These are phyloP conservation scores for Tuber calosporum DNA, from an alignment of 495 filamentous ascomycete species.

Conservation along the genomic window DNA sequence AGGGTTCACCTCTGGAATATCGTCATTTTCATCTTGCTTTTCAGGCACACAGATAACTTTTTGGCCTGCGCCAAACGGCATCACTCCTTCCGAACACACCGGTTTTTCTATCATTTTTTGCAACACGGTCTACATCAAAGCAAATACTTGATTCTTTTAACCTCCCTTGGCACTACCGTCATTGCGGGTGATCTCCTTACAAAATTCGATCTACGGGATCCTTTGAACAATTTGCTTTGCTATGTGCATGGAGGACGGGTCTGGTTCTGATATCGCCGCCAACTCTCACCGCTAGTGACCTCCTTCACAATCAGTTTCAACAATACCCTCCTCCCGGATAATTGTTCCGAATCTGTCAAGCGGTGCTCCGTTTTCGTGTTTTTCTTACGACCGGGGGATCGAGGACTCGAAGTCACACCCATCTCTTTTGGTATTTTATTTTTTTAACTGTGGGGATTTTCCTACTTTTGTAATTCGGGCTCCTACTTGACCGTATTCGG, in stretches of 20 bases:
- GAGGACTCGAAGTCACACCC: constrained; percentile 15
- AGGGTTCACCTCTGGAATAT: constrained; percentile 24
- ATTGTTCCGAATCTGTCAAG: constrained; percentile 35
- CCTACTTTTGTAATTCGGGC: constrained; percentile 21
- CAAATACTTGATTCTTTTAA: constrained; percentile 30
- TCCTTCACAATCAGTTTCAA: constrained; percentile 14
- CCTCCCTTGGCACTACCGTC: constrained; percentile 32
- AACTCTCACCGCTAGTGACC: constrained; percentile 30
- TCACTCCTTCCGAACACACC: constrained; percentile 36
- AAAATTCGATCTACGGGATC: constrained; percentile 43
- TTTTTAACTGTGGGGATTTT: constrained; percentile 33
- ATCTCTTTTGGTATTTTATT: constrained; percentile 13
- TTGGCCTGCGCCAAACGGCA: constrained; percentile 36
- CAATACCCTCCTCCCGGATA: not conserved
- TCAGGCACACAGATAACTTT: constrained; percentile 24
- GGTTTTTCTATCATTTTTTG: constrained; percentile 26
- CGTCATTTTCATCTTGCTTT: constrained; percentile 33
- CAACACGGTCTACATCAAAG: constrained; percentile 28
- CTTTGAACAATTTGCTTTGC: constrained; percentile 34
- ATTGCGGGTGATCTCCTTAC: constrained; percentile 39
- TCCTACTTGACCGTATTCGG: constrained; percentile 36
- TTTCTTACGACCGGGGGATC: constrained; percentile 21
- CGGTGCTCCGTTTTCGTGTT: constrained; percentile 32
- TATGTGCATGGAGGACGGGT: constrained; percentile 34
- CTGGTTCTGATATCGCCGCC: constrained; percentile 35